Evolutionary conservation across 805 yeast genomes (phyloP), one percentile per base, ranked within the genome.

Genomic region (Metschnikowia reukaufii): DNA sequence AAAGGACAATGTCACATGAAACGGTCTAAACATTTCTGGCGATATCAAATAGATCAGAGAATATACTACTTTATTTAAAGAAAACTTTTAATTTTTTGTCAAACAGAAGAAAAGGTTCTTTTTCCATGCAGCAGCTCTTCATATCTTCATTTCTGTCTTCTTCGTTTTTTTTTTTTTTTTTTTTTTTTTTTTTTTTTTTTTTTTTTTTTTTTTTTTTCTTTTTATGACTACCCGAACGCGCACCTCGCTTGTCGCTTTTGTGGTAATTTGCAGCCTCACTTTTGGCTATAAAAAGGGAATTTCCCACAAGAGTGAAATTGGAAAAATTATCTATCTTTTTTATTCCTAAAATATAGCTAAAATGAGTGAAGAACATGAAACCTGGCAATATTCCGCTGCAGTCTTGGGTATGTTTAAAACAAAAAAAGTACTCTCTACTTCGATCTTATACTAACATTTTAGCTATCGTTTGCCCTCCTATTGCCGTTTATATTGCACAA

Each of bases 321-420:
- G 9, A 16, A 21, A 29, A 19, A 19, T 34, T 39, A 32, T 39
- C 44, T 45, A 25, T 45, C 18, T 45, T 45, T 27, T 34, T 35
- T 25, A 25, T 25, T 9, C 12, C 13, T 38, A 33, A 17, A 19
- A 37, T 25, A 27, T 45, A 15, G 48, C 48, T 45, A 45, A 39
- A 39, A 45, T 45, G 48, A 45, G 44, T 45, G 48, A 45, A 18
- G 48, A 45, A 27, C 10, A 18, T 35, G 48, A 35, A 18, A 45
- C 44, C 21, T 34, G 42, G 42, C 37, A 45, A 39, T 45, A 36
- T 30, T 30, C 49, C 21, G 49, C 42, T 7, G 49, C 43, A 10
- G 45, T 39, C 17, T 35, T 31, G 19, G 45, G 49, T 45, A 45
- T 19, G 49, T 40, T n/a, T 15, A 2, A 12, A 27, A n/a, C 10